These are phyloP conservation scores for Exobasidium rhododendri DNA, from an alignment of 1,284 basidiomycete genomes.

Conservation along the genomic window DNA sequence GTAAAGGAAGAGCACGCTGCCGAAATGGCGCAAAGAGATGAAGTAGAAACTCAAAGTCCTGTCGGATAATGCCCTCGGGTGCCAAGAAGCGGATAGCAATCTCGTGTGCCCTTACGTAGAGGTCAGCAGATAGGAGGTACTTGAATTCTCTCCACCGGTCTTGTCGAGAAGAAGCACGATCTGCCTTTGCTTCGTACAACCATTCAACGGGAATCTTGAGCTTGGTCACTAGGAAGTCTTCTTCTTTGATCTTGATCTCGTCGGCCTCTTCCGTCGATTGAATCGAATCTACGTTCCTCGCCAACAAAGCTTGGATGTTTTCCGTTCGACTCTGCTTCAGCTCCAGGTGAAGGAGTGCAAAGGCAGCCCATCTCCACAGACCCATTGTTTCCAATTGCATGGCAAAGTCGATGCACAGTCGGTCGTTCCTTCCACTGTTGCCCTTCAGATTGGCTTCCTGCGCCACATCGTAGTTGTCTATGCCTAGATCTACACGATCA, in stretches of 20 bases:
- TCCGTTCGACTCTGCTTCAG: conserved; percentile 65
- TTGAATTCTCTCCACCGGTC: conserved; percentile 75
- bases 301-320: conserved; percentile 76
- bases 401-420: conserved; percentile 78
- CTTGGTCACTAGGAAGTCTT: conserved; percentile 69
- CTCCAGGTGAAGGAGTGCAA: conserved; percentile 85
- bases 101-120: conserved; percentile 73
- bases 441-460: conserved; percentile 18
- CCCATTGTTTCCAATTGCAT: conserved; percentile 78
- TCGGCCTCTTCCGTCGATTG: background rate
- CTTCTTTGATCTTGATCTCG: conserved; percentile 59
- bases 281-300: conserved; percentile 63
- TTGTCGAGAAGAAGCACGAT: conserved; percentile 60
- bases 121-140: conserved; percentile 68
- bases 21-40: conserved; percentile 71
- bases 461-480: conserved; percentile 49
- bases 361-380: conserved; percentile 79
- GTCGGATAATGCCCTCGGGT: conserved; percentile 79
- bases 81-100: conserved; percentile 79
- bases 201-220: conserved; percentile 77
- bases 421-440: conserved; percentile 68
- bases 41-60: conserved; percentile 71
- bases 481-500: conserved; percentile 63
- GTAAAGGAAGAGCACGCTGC: conserved; percentile 63
- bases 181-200: conserved; percentile 81